Base-by-base conservation (phyloP, 495 filamentous ascomycete species). In the Aspergillus ellipticus region DNA sequence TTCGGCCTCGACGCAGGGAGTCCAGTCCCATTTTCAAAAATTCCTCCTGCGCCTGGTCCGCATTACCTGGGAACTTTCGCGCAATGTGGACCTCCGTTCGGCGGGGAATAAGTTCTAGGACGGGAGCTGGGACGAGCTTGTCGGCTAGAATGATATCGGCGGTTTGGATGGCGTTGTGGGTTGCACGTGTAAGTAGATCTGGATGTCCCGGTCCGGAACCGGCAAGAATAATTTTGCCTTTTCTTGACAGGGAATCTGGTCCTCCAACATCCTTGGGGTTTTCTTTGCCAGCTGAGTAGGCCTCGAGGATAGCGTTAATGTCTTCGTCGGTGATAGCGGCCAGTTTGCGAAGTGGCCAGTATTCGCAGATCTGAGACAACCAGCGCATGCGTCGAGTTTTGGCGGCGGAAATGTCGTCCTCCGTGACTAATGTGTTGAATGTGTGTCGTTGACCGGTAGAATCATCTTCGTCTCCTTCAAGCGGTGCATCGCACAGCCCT, bases 321-420 rank as follows among this genome's bases (percentile, higher is more conserved):
- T 97, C 93, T 15, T 72, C 79, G 64, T 96, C 89, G 11, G 82
- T 84, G 51, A 97, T 85, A 24, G 79, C 76, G 7, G 91, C 90
- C 2, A 98, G 81, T 16, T 88, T 84, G 42, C 82, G 83, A 19
- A 98, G 77, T 1, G 94, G 92, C 95, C 95, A 98, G 72, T 98
- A 98, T 76, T 98, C 94, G 79, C 95, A 98, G 16, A 98, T 92
- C 66, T 98, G 94, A 16, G 87, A 83, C 3, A 98, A 73, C 95
- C 95, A 98, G 21, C 94, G 84, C 75, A 95, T 91, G 39, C 94
- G 79, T 48, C 95, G 78, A 16, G 81, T 90, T 70, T 88, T 91
- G 7, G 84, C 84, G 2, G 87, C 88, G 46, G 89, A 85, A 4
- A 79, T 69, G 61, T 93, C 90, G 52, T 82, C 80, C 47, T 90